Evolutionary conservation across 225 moss, liverwort and hornwort species (phyloP).

Genomic region (Anthoceros angustus): DNA sequence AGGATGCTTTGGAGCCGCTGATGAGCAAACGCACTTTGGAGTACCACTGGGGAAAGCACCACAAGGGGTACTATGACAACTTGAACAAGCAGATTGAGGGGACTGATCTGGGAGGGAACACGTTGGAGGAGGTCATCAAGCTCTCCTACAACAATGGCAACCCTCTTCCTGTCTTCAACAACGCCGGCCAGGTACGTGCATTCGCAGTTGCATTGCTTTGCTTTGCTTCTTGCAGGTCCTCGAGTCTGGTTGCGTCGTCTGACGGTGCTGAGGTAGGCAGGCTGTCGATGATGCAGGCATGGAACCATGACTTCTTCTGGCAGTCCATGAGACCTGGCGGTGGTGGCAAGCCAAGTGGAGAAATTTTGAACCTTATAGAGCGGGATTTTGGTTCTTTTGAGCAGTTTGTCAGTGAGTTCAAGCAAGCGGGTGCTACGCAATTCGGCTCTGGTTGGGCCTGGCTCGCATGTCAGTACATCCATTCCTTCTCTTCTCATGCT

Average conservation of each 20-base stretch:
- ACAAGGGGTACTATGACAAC: constrained; percentile 55
- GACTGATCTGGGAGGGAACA: constrained; percentile 45
- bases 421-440: constrained; percentile 46
- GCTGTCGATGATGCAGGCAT: constrained; percentile 24
- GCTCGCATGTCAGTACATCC: constrained; percentile 50
- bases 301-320: constrained; percentile 98
- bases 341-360: constrained; percentile 39
- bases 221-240: too few species aligned
- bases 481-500: neutral
- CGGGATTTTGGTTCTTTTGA: constrained; percentile 60
- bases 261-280: neutral
- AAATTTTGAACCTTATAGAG: constrained; percentile 45
- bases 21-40: constrained; percentile 76
- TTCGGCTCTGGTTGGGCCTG: constrained; percentile 98
- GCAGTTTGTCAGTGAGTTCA: constrained; percentile 46
- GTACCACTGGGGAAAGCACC: constrained; percentile 82
- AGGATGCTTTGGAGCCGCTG: constrained; percentile 83
- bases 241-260: neutral
- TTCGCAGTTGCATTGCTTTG: too few species aligned
- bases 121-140: constrained; percentile 59
- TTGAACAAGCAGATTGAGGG: constrained; percentile 66
- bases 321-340: constrained; percentile 57
- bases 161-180: constrained; percentile 64
- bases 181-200: constrained; percentile 47
- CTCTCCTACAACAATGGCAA: constrained; percentile 86